phyloP scores from a whole-genome alignment of 1,284 basidiomycete species.

The Moniliophthora roreri region DNA sequence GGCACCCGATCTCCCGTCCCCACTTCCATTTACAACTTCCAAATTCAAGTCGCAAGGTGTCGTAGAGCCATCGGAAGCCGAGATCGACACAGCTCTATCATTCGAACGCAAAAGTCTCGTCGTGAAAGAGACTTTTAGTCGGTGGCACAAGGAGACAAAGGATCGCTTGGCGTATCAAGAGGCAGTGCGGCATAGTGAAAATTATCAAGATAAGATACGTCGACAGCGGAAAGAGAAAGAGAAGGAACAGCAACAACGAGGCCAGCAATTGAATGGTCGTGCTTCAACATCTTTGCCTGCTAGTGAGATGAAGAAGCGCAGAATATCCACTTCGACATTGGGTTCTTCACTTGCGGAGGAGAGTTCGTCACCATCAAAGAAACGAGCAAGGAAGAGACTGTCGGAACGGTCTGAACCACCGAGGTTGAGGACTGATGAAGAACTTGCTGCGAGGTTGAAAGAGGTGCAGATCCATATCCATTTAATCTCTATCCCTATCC shows the following conservation, averaged over 20 bases:
- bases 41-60: constrained; percentile 17
- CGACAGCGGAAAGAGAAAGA: constrained; percentile 21
- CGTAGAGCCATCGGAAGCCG: constrained; percentile 11
- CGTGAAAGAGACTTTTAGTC: constrained; percentile 36
- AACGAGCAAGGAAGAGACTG: constrained; percentile 32
- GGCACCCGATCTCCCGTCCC: neutral
- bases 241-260: constrained; percentile 9
- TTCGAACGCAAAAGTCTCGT: constrained; percentile 36
- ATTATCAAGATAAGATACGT: constrained; percentile 52
- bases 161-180: constrained; percentile 54
- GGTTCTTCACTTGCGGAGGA: neutral
- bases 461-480: constrained; percentile 47
- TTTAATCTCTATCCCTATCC: constrained; percentile 20
- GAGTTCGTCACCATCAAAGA: neutral
- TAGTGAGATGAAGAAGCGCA: neutral
- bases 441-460: constrained; percentile 61
- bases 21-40: constrained; percentile 8
- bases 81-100: constrained; percentile 29
- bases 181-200: constrained; percentile 57
- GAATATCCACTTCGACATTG: neutral
- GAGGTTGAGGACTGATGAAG: constrained; percentile 51
- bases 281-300: too few relatives aligned
- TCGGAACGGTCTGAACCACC: constrained; percentile 48
- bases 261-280: neutral
- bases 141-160: constrained; percentile 43